Evolutionary conservation across 371 early-diverging fungal species (phyloP).

Genomic region (Apophysomyces variabilis): DNA sequence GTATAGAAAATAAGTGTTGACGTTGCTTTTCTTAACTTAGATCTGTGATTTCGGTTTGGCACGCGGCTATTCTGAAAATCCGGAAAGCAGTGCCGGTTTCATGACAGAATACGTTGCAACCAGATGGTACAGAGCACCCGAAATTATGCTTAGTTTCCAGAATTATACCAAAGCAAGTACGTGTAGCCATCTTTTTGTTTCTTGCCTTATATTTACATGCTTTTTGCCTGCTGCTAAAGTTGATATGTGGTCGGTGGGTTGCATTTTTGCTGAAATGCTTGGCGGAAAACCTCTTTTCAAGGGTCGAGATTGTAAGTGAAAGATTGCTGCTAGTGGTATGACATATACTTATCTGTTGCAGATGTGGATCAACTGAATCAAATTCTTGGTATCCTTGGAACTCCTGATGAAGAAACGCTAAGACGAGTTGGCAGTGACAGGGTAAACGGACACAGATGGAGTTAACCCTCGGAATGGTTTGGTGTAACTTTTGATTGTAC

Average conservation of each 20-base stretch:
- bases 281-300: conserved; percentile 89
- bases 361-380: conserved; percentile 98
- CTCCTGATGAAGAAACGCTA: conserved; percentile 95
- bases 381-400: conserved; percentile 96
- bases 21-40: conserved; percentile 22
- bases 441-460: conserved; percentile 38
- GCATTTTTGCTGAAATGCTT: conserved; percentile 96
- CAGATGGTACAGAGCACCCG: conserved; percentile 99
- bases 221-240: conserved; percentile 44
- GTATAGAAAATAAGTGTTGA: neutral
- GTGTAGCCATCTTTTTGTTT: conserved; percentile 26
- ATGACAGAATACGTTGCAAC: conserved; percentile 99
- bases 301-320: conserved; percentile 82
- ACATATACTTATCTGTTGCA: conserved; percentile 10
- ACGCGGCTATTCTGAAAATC: conserved; percentile 85
- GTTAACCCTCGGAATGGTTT: conserved; percentile 15
- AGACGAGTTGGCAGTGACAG: conserved; percentile 81
- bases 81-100: conserved; percentile 85
- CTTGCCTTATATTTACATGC: neutral
- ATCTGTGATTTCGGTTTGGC: conserved; percentile 97
- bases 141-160: conserved; percentile 95
- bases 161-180: conserved; percentile 95
- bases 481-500: conserved; percentile 8
- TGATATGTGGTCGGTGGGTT: conserved; percentile 99
- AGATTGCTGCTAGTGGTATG: neutral